Evolutionary conservation across 192 early-diverging fungal species (phyloP), one percentile per base, ranked within the genome.

Genomic region (Rhizophagus clarus): DNA sequence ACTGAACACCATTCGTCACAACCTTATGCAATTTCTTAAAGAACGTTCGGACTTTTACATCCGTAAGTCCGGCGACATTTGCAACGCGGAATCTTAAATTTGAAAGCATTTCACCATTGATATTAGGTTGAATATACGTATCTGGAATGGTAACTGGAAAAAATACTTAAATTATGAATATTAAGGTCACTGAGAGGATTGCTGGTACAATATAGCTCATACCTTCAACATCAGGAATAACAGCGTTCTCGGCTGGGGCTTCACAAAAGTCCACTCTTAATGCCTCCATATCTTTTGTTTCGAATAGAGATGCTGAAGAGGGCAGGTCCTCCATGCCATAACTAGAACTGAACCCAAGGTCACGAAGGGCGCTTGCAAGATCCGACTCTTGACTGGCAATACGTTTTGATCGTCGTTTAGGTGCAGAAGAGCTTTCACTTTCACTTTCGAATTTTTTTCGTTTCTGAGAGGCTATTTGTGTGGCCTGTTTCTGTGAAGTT

Each of bases 171-270:
- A 49, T 49, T 49, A 47, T 47, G 45, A 47, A 47, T 47, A 14
- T 47, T 71, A 71, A 9, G 0, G 14, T 71, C 34, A 31, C 69
- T 31, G 31, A 71, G 40, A 71, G 37, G 69, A 34, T 42, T 42
- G 2, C 31, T 71, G 10, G 15, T 31, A 71, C 69, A 71, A 71
- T 31, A 12, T n/a, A 42, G 34, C 29, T 71, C 69, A 10, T 71
- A 71, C 37, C 69, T 71, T 42, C 40, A 71, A 42, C 69, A 71
- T 71, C 40, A n/a, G 37, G 11, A 7, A 71, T 71, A 31, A 71
- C 37, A 12, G 1, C 31, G 1, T 71, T 71, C 40, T 71, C 69
- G 37, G 10, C 3, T 15, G 22, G 3, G 9, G 69, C 69, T 31
- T 11, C 10, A 26, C 1, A 2, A 26, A 71, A 71, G 69, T 17